Percentiles rank a stretch among this genome's conserved stretches.
phyloP scores from a whole-genome alignment of 345 rosid genomes.

The Anastatica hierochuntica region DNA sequence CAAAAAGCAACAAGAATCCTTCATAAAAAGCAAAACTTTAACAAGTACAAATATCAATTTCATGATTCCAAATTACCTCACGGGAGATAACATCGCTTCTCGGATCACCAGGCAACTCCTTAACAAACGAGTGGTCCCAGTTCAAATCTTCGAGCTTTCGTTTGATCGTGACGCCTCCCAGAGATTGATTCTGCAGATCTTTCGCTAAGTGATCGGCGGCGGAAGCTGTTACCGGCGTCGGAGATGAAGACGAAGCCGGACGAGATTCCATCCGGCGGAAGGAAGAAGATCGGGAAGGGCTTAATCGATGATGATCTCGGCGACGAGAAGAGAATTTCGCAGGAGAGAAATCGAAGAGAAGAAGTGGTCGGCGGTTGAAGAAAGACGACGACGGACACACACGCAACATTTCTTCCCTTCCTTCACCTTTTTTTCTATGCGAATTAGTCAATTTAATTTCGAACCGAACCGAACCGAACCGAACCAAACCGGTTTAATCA shows the following conservation, averaged over 20 bases:
- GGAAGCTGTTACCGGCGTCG: slow-evolving; percentile 27
- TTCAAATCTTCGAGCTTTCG: slow-evolving; percentile 60
- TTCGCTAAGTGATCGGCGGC: slow-evolving; percentile 56
- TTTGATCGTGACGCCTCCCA: slow-evolving; percentile 24
- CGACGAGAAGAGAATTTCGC: slow-evolving; percentile 11
- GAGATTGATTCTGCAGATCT: slow-evolving; percentile 42
- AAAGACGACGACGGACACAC: slow-evolving; percentile 27
- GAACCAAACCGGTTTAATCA: neutral
- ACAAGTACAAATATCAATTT: too few species aligned
- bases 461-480: slow-evolving; percentile 20
- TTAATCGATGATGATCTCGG: slow-evolving; percentile 8
- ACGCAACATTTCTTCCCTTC: slow-evolving; percentile 24
- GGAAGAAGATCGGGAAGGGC: slow-evolving; percentile 21
- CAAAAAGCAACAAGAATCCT: neutral
- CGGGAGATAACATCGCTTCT: slow-evolving; percentile 60
- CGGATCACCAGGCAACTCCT: slow-evolving; percentile 79
- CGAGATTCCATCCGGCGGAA: slow-evolving; percentile 24
- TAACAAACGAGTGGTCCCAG: slow-evolving; percentile 87
- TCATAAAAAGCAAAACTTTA: neutral
- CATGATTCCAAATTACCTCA: too few species aligned
- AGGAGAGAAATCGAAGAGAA: slow-evolving; percentile 26
- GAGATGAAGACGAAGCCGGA: slow-evolving; percentile 25
- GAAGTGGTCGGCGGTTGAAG: slow-evolving; percentile 35
- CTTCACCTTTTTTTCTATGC: slow-evolving; percentile 10
- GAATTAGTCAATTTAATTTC: neutral